phyloP scores from a whole-genome alignment of 495 filamentous ascomycete species.

The Oidiodendron maius region DNA sequence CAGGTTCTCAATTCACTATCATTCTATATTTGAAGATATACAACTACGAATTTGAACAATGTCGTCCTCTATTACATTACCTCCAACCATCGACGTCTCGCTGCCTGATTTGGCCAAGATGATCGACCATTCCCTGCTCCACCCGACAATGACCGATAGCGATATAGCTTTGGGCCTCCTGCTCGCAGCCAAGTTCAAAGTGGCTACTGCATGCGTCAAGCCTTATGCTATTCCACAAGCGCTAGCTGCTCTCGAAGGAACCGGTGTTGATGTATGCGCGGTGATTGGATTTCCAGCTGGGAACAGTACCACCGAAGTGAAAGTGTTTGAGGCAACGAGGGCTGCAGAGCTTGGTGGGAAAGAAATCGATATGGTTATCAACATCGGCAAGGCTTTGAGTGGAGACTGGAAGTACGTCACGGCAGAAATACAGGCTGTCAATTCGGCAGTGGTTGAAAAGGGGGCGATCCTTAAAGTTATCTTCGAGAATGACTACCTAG shows the following conservation, averaged over 20 bases:
- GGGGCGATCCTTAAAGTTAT: conserved; percentile 51
- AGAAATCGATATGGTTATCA: conserved; percentile 57
- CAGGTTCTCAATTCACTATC: too few species aligned
- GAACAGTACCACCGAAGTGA: conserved; percentile 46
- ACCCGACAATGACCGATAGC: conserved; percentile 53
- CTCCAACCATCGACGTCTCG: conserved; percentile 39
- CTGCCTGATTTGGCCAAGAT: conserved; percentile 47
- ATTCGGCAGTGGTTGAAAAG: conserved; percentile 32
- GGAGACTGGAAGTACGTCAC: conserved; percentile 50
- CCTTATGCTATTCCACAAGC: conserved; percentile 47
- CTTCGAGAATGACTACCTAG: conserved; percentile 51
- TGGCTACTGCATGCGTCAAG: conserved; percentile 51
- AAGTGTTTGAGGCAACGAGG: conserved; percentile 43
- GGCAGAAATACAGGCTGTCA: conserved; percentile 42
- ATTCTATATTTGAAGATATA: too few species aligned
- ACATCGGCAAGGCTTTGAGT: conserved; percentile 43
- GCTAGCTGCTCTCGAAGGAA: conserved; percentile 35
- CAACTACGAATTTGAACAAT: too few species aligned
- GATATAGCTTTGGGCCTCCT: conserved; percentile 44
- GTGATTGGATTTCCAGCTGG: conserved; percentile 57
- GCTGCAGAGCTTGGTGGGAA: conserved; percentile 39
- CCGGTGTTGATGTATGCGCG: conserved; percentile 44
- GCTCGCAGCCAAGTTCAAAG: conserved; percentile 37
- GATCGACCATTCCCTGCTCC: conserved; percentile 56
- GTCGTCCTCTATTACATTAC: conserved; percentile 13